Percentiles rank a stretch among this genome's conserved stretches.
Evolutionary conservation across 306 rosid species (phyloP).

Genomic region (Inga laurina): DNA sequence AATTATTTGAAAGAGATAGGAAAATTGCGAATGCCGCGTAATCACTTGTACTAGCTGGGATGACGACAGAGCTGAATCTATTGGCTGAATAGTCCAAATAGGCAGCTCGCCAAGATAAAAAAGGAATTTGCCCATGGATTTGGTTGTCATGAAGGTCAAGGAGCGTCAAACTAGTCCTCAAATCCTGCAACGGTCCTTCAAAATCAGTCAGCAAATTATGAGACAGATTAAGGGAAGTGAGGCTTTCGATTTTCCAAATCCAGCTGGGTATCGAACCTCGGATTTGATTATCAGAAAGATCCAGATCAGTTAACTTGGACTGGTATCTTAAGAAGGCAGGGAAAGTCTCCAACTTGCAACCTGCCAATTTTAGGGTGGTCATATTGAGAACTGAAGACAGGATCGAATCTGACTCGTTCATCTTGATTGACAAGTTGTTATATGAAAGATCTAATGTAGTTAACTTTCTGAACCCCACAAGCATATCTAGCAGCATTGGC

Average conservation of each 20-base stretch:
- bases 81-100: slow-evolving; percentile 55
- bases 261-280: slow-evolving; percentile 52
- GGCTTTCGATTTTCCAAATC: slow-evolving; percentile 53
- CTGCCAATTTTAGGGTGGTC: slow-evolving; percentile 43
- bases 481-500: not conserved
- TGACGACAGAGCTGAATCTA: slow-evolving; percentile 25
- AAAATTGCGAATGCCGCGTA: not conserved
- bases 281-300: slow-evolving; percentile 57
- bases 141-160: slow-evolving; percentile 57
- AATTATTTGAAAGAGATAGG: slow-evolving; percentile 43
- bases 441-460: slow-evolving; percentile 58
- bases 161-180: not conserved
- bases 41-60: slow-evolving; percentile 25
- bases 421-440: slow-evolving; percentile 40
- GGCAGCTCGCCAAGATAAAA: not conserved
- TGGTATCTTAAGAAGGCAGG: slow-evolving; percentile 53
- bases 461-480: slow-evolving; percentile 39
- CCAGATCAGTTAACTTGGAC: slow-evolving; percentile 22
- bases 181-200: slow-evolving; percentile 31
- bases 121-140: slow-evolving; percentile 37
- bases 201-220: slow-evolving; percentile 37
- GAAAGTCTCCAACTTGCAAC: slow-evolving; percentile 39
- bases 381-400: slow-evolving; percentile 25
- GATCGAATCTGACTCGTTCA: not conserved
- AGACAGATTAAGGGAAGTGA: slow-evolving; percentile 51